A percentile compares a stretch with the other conserved stretches of the same genome.
Conservation (phyloP, 2,329 filamentous ascomycete species). For the Trichophyton equinum region DNA sequence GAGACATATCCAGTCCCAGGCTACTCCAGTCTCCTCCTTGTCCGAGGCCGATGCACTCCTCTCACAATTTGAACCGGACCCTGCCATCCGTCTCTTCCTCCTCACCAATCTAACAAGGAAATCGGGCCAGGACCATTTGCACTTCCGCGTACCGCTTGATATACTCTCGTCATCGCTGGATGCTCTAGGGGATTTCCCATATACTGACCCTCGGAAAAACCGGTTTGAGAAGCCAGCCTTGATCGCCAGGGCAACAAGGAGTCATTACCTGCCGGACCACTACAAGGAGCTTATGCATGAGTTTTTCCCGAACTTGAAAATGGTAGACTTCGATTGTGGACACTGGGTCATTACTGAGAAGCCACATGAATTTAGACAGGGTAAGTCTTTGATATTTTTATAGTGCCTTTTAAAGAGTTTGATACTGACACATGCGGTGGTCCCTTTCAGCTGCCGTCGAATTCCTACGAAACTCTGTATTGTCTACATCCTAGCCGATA, state of each 20-base stretch:
- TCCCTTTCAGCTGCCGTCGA: neutral
- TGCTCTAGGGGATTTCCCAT: conserved; percentile 73
- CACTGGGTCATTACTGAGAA: conserved; percentile 27
- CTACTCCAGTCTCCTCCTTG: conserved; percentile 48
- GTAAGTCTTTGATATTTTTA: conserved; percentile 1
- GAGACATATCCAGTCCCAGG: conserved; percentile 60
- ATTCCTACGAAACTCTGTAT: neutral
- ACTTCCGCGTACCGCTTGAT: conserved; percentile 61
- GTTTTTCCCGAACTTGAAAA: conserved; percentile 20
- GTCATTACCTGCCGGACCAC: conserved; percentile 27
- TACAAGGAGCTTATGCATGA: conserved; percentile 38
- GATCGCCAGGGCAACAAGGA: conserved; percentile 16
- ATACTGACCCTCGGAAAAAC: conserved; percentile 32
- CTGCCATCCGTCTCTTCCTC: conserved; percentile 60
- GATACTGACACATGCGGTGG: neutral
- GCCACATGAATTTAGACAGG: conserved; percentile 19
- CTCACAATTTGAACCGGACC: conserved; percentile 47
- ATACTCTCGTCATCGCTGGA: conserved; percentile 52
- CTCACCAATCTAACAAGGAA: conserved; percentile 54
- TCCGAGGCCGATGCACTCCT: conserved; percentile 64
- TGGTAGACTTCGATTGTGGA: conserved; percentile 22
- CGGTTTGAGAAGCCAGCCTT: conserved; percentile 12
- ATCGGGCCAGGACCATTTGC: conserved; percentile 27
- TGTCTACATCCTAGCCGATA: neutral
- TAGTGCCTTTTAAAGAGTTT: neutral